A percentile compares a stretch with the other conserved stretches of the same genome.
Evolutionary conservation across 2,329 filamentous ascomycete species (phyloP).

Genomic region (Hansfordia pulvinata): DNA sequence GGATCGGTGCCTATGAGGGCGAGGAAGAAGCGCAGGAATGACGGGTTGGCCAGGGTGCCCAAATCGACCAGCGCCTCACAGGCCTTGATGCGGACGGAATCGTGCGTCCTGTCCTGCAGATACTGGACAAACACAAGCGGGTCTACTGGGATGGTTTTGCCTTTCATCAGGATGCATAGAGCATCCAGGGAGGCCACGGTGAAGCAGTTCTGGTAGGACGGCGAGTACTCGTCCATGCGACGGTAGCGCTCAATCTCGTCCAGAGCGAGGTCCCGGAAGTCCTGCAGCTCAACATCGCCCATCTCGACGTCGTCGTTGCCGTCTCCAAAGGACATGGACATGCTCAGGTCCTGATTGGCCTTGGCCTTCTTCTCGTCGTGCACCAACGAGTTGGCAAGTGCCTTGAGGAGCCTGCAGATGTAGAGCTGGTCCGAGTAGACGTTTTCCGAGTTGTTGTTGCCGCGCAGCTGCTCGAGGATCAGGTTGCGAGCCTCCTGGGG

Average conservation of each 20-base stretch:
- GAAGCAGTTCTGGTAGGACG: slow-evolving; percentile 55
- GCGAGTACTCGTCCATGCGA: slow-evolving; percentile 54
- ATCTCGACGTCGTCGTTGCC: slow-evolving; percentile 29
- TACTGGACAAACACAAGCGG: slow-evolving; percentile 48
- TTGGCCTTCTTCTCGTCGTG: slow-evolving; percentile 23
- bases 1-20: slow-evolving; percentile 45
- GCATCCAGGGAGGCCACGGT: slow-evolving; percentile 49
- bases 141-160: slow-evolving; percentile 39
- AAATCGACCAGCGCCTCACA: slow-evolving; percentile 51
- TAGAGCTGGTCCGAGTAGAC: slow-evolving; percentile 82
- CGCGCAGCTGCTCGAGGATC: slow-evolving; percentile 76
- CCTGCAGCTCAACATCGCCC: slow-evolving; percentile 25
- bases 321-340: slow-evolving; percentile 26
- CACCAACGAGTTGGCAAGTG: slow-evolving; percentile 44
- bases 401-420: slow-evolving; percentile 62
- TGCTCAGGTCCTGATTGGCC: slow-evolving; percentile 23
- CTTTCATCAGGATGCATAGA: slow-evolving; percentile 49
- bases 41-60: slow-evolving; percentile 41
- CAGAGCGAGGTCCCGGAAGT: slow-evolving; percentile 37
- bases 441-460: slow-evolving; percentile 92
- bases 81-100: slow-evolving; percentile 51
- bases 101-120: slow-evolving; percentile 48
- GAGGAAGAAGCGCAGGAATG: slow-evolving; percentile 42
- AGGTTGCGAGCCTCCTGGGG: slow-evolving; percentile 70
- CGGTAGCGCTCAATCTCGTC: slow-evolving; percentile 55